Percentiles rank a stretch among this genome's conserved stretches.
Evolutionary conservation across 208 protist species (phyloP).

Genomic region (Kentomonas sorsogonicus): DNA sequence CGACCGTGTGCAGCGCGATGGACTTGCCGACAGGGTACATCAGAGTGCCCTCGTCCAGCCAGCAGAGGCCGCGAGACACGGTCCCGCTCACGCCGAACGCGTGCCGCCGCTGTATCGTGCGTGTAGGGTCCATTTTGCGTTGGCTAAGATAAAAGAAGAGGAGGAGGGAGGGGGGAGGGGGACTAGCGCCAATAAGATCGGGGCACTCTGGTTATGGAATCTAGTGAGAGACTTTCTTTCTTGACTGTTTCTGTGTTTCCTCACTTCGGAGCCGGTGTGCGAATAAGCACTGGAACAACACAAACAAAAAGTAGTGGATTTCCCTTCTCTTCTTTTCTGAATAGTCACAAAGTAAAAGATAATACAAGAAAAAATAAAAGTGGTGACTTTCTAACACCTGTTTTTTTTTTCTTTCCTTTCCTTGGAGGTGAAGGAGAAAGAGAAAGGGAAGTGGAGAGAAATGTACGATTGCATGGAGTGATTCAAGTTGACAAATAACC

Average conservation of each 20-base stretch:
- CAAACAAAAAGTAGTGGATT: constrained; percentile 11
- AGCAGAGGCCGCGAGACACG: constrained; percentile 60
- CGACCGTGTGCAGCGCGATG: constrained; percentile 76
- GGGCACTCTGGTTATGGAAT: too few relatives aligned
- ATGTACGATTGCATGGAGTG: too few relatives aligned
- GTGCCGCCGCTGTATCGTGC: constrained; percentile 43
- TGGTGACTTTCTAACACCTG: background rate
- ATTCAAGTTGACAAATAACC: too few relatives aligned
- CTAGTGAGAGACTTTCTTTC: background rate
- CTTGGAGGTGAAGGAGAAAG: constrained; percentile 4
- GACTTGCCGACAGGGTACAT: constrained; percentile 85
- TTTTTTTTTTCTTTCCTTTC: constrained; percentile 8
- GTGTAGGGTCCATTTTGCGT: background rate
- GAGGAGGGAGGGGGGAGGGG: too few relatives aligned
- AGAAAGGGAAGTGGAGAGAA: constrained; percentile 11
- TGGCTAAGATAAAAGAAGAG: too few relatives aligned
- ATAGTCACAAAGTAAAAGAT: background rate
- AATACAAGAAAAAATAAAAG: constrained; percentile 1
- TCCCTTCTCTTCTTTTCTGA: background rate
- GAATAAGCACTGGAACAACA: too few relatives aligned
- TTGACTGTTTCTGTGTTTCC: constrained; percentile 5
- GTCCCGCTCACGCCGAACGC: constrained; percentile 72
- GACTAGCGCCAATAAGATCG: too few relatives aligned
- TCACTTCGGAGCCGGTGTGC: too few relatives aligned
- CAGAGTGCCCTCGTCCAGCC: constrained; percentile 82